These are phyloP conservation scores for Moesziomyces sp. DNA, from an alignment of 1,284 basidiomycete species.

Conservation along the genomic window DNA sequence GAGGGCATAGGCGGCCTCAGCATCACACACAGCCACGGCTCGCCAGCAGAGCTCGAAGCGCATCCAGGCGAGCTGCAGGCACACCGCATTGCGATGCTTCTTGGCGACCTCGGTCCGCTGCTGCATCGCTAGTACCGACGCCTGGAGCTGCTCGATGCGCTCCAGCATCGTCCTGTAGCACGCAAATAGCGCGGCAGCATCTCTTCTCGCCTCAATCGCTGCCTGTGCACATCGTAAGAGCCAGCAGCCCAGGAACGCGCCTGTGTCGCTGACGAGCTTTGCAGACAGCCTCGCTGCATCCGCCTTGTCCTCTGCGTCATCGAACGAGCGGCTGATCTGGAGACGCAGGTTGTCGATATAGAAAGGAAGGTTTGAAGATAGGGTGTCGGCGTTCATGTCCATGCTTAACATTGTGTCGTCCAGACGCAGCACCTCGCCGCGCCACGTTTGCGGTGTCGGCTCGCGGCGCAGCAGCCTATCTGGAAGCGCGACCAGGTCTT, in stretches of 20 bases:
- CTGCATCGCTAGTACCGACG: slow-evolving; percentile 13
- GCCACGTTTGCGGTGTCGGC: slow-evolving; percentile 17
- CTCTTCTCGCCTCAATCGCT: neutral
- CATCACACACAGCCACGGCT: slow-evolving; percentile 32
- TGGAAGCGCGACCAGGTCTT: slow-evolving; percentile 20
- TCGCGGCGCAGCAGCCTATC: slow-evolving; percentile 29
- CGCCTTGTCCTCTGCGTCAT: neutral
- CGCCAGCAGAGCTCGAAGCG: slow-evolving; percentile 58
- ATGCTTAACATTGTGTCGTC: slow-evolving; percentile 27
- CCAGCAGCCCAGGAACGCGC: slow-evolving; percentile 31
- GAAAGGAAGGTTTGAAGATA: slow-evolving; percentile 20
- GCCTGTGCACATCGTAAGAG: slow-evolving; percentile 13
- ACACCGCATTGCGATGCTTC: slow-evolving; percentile 18
- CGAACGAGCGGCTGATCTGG: slow-evolving; percentile 18
- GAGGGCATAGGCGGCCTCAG: slow-evolving; percentile 18
- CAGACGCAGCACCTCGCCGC: slow-evolving; percentile 26
- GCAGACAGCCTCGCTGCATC: slow-evolving; percentile 4
- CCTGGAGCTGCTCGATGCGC: slow-evolving; percentile 30
- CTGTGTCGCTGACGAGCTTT: slow-evolving; percentile 22
- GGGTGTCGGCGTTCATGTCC: slow-evolving; percentile 28
- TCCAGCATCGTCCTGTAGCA: slow-evolving; percentile 30
- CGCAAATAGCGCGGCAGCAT: slow-evolving; percentile 14
- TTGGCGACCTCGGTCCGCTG: neutral
- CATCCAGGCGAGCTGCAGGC: slow-evolving; percentile 52
- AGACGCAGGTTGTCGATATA: slow-evolving; percentile 26